Percentiles rank a stretch among this genome's conserved stretches.
Conservation (phyloP, 768 basidiomycete genomes). For the Obba rivulosa region DNA sequence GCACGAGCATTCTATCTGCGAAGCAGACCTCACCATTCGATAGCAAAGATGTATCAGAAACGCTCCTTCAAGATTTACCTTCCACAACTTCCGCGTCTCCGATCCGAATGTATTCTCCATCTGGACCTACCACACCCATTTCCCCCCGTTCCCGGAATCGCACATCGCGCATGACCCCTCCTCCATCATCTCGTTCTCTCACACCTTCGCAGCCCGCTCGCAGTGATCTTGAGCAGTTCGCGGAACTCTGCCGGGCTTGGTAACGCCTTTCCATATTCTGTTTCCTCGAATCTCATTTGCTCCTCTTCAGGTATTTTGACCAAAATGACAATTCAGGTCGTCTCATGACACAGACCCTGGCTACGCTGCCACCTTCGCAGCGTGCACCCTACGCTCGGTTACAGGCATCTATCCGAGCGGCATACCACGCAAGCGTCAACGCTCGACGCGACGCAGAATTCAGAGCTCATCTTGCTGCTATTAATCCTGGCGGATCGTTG, state of each 20-base stretch:
- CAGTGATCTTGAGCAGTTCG: slow-evolving; percentile 74
- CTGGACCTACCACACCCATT: slow-evolving; percentile 44
- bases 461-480: slow-evolving; percentile 76
- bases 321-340: slow-evolving; percentile 77
- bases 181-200: slow-evolving; percentile 57
- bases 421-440: slow-evolving; percentile 78
- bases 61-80: slow-evolving; percentile 75
- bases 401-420: slow-evolving; percentile 81
- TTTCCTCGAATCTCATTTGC: background rate
- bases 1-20: slow-evolving; percentile 43
- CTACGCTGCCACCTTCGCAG: slow-evolving; percentile 76
- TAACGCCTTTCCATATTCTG: slow-evolving; percentile 26
- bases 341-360: slow-evolving; percentile 76
- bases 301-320: slow-evolving; percentile 63
- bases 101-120: slow-evolving; percentile 42
- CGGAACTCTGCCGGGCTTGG: slow-evolving; percentile 75
- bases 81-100: slow-evolving; percentile 54
- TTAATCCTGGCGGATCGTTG: slow-evolving; percentile 74
- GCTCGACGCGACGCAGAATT: slow-evolving; percentile 77
- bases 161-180: slow-evolving; percentile 51
- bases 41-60: slow-evolving; percentile 42
- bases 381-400: slow-evolving; percentile 82
- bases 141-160: slow-evolving; percentile 51
- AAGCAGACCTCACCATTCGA: slow-evolving; percentile 38
- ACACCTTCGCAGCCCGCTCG: slow-evolving; percentile 64